phyloP scores from a whole-genome alignment of 495 filamentous ascomycete genomes.

The Cetradonia linearis region DNA sequence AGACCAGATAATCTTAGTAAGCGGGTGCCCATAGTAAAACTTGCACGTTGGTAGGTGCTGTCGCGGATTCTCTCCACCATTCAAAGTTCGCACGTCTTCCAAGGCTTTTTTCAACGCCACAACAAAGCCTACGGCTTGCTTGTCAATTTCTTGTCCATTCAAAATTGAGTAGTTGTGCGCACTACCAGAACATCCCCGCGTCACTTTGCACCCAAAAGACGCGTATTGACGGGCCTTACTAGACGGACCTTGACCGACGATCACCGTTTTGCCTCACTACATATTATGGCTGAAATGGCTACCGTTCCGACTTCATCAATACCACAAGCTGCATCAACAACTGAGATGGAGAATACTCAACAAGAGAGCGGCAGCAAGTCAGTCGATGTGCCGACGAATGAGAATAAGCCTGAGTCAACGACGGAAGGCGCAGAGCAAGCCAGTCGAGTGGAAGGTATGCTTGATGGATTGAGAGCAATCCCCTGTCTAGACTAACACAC shows the following conservation, averaged over 20 bases:
- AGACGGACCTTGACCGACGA: background rate
- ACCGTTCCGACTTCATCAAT: background rate
- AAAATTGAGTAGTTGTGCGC: background rate
- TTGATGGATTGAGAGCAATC: background rate
- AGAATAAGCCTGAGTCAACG: background rate
- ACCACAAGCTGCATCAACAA: background rate
- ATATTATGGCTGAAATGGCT: conserved; percentile 13
- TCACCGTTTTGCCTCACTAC: background rate
- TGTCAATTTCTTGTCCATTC: background rate
- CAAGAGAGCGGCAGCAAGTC: conserved; percentile 6
- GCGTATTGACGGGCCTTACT: conserved; percentile 9
- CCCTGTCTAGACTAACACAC: background rate
- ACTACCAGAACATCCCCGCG: background rate
- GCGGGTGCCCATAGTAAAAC: conserved; percentile 9
- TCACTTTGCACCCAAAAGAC: conserved; percentile 13
- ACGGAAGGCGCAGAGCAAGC: conserved; percentile 14
- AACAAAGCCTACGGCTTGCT: background rate
- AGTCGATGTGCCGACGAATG: background rate
- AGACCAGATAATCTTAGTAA: conserved; percentile 16
- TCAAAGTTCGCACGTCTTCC: conserved; percentile 1
- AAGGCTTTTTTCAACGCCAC: conserved; percentile 3
- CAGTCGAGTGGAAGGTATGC: conserved; percentile 6
- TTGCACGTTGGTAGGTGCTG: conserved; percentile 12
- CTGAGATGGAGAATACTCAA: conserved; percentile 5
- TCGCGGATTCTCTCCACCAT: conserved; percentile 12